These are phyloP conservation scores for Fusarium nelsonii DNA, from an alignment of 2,329 filamentous ascomycete genomes.

Conservation along the genomic window DNA sequence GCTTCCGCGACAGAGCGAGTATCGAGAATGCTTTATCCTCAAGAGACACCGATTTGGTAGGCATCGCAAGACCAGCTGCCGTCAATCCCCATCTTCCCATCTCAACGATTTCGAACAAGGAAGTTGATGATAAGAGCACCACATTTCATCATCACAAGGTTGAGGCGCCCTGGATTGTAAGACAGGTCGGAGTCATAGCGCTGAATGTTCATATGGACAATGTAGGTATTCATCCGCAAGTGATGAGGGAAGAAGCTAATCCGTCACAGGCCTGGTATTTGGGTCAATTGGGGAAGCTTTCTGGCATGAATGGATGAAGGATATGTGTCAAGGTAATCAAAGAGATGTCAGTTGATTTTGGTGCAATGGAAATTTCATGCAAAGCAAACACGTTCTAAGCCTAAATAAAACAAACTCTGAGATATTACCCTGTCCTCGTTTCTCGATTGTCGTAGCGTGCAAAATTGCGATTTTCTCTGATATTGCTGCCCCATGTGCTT, in stretches of 20 bases:
- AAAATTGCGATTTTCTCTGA: too few species aligned
- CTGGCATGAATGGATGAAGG: background rate
- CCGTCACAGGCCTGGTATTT: background rate
- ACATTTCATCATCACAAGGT: background rate
- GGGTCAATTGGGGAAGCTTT: background rate
- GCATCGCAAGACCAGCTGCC: background rate
- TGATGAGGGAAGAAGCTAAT: background rate
- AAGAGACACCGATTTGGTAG: background rate
- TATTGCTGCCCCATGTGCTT: too few species aligned
- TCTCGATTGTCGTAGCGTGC: too few species aligned
- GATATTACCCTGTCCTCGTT: too few species aligned
- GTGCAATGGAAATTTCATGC: too few species aligned
- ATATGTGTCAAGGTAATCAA: background rate
- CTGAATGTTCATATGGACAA: constrained; percentile 1
- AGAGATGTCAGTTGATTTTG: too few species aligned
- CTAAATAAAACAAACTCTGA: too few species aligned
- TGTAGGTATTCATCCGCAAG: background rate
- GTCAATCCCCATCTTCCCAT: background rate
- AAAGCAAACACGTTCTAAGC: too few species aligned
- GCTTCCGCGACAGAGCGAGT: background rate
- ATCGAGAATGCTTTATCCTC: background rate
- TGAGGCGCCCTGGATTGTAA: background rate
- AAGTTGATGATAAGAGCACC: background rate
- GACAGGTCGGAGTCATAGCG: background rate
- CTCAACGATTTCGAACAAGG: background rate